Base-by-base conservation (phyloP, 139 green algal species). In the Mesotaenium endlicherianum region DNA sequence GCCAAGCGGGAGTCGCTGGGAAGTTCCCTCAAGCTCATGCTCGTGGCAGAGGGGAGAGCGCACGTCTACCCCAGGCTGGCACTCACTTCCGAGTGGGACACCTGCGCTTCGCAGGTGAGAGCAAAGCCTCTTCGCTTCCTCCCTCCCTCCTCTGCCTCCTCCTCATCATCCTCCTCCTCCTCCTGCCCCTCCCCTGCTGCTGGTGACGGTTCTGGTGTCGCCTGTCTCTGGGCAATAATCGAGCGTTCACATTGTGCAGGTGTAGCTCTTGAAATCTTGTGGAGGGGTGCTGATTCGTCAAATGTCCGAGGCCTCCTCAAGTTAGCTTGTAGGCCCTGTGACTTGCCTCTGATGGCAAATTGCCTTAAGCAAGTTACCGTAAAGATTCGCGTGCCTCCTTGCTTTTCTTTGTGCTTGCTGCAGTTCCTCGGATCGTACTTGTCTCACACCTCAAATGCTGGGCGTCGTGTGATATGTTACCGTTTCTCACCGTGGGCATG, bases 21-120 rank as follows among this genome's bases (percentile, higher is more conserved):
- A 47, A 93, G 86, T 80, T 93, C 89, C 0, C 90, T 97, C 39
- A 97, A 97, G 91, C 86, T 97, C 64, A 87, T 95, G 16, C 92
- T 95, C 90, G 91, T 97, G n/a, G 77, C 89, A 5, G 94, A 95
- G 88, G 93, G 93, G 31, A 64, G 58, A 1, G 94, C 94, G 4
- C 92, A 97, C 76, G 86, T 95, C 1, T 97, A 97, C 90, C 94
- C 94, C 17, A 72, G 91, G 34, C 80, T 93, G 30, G 91, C 91
- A 3, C 91, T 89, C 1, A 68, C 57, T 20, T 68, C 57, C 34
- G 57, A 68, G 16, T 68, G 57, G 57, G 57, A 68, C 17, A 68
- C 57, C 57, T 68, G 57, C 36, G 57, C 57, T 68, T 68, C 57
- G 34, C 57, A 68, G 57, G 57, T 68, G 36, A 26, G n/a, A 30